Evolutionary conservation across 139 green algal genomes (phyloP), one percentile per base, ranked within the genome.

Genomic region (Zygnema cylindricum): DNA sequence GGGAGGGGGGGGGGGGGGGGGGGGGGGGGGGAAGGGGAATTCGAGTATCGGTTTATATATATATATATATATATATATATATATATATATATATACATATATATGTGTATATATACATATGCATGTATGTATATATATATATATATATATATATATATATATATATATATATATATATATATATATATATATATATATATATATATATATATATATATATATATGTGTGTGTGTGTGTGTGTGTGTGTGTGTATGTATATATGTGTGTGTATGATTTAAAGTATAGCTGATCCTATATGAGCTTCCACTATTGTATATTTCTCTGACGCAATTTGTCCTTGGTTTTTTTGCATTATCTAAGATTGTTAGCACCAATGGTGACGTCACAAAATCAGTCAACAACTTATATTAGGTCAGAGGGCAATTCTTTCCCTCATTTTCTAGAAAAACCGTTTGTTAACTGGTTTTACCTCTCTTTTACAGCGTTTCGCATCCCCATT

Each of bases 151-250:
- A n/a, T n/a, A n/a, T n/a, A n/a, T n/a, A n/a, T n/a, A n/a, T n/a
- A n/a, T n/a, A n/a, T n/a, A n/a, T n/a, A n/a, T n/a, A 73, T 73
- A 30, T 73, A 30, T 73, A 30, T 30, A 30, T 25, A 30, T 30
- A 30, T 73, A 30, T 30, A 73, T 73, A 30, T 30, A 73, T 73
- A 30, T 35, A 73, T 73, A 30, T 30, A 30, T 30, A 30, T 30
- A 30, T 30, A 73, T 30, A 30, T 73, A 30, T 73, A 30, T 73
- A 30, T 73, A 30, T 35, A 25, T 73, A 30, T 73, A 30, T 73
- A 30, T 73, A 30, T 73, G 57, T 73, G 30, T 73, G 30, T 73
- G 57, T 73, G 30, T 73, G 57, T 73, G 57, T 73, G 57, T 73
- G 57, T 30, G 57, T 30, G 57, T 73, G 57, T 73, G 57, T 73